Percentiles rank a stretch among this genome's conserved stretches.
Evolutionary conservation across 176 grass and related monocot species (phyloP).

Genomic region (Elymus sibiricus): DNA sequence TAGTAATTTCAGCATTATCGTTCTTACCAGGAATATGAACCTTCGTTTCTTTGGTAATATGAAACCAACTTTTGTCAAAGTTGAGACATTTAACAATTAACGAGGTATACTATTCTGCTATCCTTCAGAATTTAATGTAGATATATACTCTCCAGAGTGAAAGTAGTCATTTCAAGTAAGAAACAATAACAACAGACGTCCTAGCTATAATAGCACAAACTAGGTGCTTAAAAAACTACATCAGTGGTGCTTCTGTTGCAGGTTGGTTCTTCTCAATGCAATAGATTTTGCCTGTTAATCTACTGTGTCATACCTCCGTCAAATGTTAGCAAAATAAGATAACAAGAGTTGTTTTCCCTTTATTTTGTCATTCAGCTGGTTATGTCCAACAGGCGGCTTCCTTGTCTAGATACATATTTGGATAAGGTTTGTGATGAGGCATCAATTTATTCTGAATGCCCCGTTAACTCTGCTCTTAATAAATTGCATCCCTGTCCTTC

Average conservation of each 20-base stretch:
- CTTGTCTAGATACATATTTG: constrained; percentile 74
- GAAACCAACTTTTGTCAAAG: neutral
- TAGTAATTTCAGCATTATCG: too few relatives aligned
- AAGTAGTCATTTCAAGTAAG: constrained; percentile 3
- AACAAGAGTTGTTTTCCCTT: neutral
- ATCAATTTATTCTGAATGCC: neutral
- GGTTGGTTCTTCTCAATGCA: neutral
- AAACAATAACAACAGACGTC: neutral
- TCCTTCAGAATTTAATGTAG: neutral
- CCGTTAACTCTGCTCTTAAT: neutral
- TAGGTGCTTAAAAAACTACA: constrained; percentile 3
- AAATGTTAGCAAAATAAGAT: constrained; percentile 3
- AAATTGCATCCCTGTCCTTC: neutral
- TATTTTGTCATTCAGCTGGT: constrained; percentile 62
- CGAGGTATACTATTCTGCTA: neutral
- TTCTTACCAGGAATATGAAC: too few relatives aligned
- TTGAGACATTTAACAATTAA: neutral
- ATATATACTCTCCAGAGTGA: neutral
- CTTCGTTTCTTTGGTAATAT: too few relatives aligned
- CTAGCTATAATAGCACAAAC: neutral
- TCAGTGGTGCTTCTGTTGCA: neutral
- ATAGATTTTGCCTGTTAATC: constrained; percentile 4
- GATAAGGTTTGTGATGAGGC: constrained; percentile 61
- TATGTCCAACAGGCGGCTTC: constrained; percentile 64
- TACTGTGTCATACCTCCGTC: neutral